Evolutionary conservation across 1,284 basidiomycete species (phyloP), one percentile per base, ranked within the genome.

Genomic region (Cutaneotrichosporon sp.): DNA sequence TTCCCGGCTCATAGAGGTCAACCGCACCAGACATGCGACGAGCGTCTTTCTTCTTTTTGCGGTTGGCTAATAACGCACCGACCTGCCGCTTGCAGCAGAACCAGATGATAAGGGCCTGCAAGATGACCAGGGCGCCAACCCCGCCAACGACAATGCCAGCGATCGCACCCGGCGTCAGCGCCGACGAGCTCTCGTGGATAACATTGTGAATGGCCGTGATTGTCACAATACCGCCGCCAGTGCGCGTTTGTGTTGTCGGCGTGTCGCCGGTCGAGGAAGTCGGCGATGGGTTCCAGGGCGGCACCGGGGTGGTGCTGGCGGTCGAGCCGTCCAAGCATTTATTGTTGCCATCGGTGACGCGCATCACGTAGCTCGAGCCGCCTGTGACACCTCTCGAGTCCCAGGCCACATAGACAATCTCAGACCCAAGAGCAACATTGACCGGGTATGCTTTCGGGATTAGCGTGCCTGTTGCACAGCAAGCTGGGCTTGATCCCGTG

Each of bases 61-160:
- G 71, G 59, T 74, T 72, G 13, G 72, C 73, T 18, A 74, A 58
- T 10, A 73, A 65, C 1, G 71, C 66, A 9, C 40, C 42, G 34
- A 78, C 58, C 56, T 76, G 73, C 26, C 73, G 63, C 16, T 75
- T 68, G 58, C 76, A 78, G 69, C 76, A 77, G 69, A 76, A 75
- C 71, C 72, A 79, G 38, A 79, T 42, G 14, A 78, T 53, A 4
- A 69, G 50, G 6, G 58, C 68, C 67, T 76, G 76, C 2, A 75
- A 47, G 26, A 73, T 66, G 14, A 74, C 36, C 9, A 77, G 69
- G 5, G 60, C 68, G n/a, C 72, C 61, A 16, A 77, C 63, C 0
- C 70, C 74, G 13, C 68, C 72, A 5, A 78, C 62, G 22, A 72
- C 76, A 30, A 79, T 77, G 7, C 77, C 77, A 21, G 68, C 76